These are phyloP conservation scores for Colletotrichum tofieldiae DNA, from an alignment of 2,329 filamentous ascomycete species.

Conservation along the genomic window DNA sequence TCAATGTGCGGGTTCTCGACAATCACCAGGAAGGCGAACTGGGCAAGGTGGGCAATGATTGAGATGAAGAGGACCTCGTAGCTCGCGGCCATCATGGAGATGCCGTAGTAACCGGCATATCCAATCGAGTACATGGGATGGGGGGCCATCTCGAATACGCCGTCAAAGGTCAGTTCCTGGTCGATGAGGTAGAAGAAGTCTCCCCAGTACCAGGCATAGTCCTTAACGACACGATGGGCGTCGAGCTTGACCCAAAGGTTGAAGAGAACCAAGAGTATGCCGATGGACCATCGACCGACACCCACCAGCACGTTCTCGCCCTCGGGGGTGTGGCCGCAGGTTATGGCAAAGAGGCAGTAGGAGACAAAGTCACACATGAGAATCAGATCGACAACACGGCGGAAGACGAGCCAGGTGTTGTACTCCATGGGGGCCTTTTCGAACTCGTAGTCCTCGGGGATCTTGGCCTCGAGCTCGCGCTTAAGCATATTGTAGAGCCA, in stretches of 20 bases:
- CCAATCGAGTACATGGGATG: constrained; percentile 99
- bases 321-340: constrained; percentile 83
- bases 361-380: constrained; percentile 99
- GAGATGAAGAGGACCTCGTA: constrained; percentile 98
- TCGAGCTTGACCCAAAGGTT: constrained; percentile 99
- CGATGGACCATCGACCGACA: constrained; percentile 82
- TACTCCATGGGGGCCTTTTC: constrained; percentile 96
- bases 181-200: constrained; percentile 99
- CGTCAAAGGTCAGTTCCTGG: constrained; percentile 97
- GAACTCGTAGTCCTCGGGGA: constrained; percentile 93
- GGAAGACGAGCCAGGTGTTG: constrained; percentile 98
- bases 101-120: constrained; percentile 98
- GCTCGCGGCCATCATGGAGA: constrained; percentile 97
- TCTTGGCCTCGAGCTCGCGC: constrained; percentile 93
- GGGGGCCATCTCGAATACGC: constrained; percentile 98
- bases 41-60: constrained; percentile 92
- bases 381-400: constrained; percentile 95
- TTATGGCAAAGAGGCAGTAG: constrained; percentile 95
- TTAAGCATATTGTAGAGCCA: constrained; percentile 89
- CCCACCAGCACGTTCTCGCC: constrained; percentile 81
- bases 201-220: constrained; percentile 99
- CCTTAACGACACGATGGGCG: constrained; percentile 97
- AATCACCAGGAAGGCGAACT: constrained; percentile 91
- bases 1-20: constrained; percentile 99
- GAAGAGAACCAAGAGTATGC: constrained; percentile 87